These are phyloP conservation scores for Cucurbita moschata DNA, from an alignment of 306 rosid species.

Conservation along the genomic window DNA sequence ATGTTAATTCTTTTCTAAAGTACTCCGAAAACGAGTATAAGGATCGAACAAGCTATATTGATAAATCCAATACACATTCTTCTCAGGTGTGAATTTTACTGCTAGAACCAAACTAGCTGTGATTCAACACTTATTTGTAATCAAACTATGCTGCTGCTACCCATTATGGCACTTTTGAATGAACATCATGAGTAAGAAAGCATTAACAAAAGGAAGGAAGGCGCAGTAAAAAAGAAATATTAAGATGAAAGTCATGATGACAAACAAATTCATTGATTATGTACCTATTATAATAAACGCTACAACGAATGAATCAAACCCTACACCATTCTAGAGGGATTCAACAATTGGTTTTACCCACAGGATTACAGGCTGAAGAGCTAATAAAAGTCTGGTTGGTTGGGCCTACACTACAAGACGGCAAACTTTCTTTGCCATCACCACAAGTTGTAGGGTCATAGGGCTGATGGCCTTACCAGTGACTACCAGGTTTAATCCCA, in stretches of 20 bases:
- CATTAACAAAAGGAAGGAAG: neutral
- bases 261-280: neutral
- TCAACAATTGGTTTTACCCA: neutral
- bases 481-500: neutral
- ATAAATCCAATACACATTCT: too few species aligned
- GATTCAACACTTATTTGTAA: neutral
- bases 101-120: neutral
- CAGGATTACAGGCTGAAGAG: neutral
- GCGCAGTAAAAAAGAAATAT: neutral
- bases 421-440: constrained; percentile 1
- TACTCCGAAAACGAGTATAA: too few species aligned
- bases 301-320: constrained; percentile 8
- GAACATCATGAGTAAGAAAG: neutral
- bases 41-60: neutral
- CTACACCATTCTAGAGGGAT: constrained; percentile 2
- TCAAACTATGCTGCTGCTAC: neutral
- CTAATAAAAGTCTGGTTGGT: neutral
- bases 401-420: neutral
- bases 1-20: too few species aligned
- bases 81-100: neutral
- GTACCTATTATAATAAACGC: neutral
- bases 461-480: neutral
- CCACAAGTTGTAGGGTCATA: neutral
- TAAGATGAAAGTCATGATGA: neutral
- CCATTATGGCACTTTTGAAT: neutral